These are phyloP conservation scores for Zoysia matrella DNA, from an alignment of 202 grass and related monocot genomes.

Conservation along the genomic window DNA sequence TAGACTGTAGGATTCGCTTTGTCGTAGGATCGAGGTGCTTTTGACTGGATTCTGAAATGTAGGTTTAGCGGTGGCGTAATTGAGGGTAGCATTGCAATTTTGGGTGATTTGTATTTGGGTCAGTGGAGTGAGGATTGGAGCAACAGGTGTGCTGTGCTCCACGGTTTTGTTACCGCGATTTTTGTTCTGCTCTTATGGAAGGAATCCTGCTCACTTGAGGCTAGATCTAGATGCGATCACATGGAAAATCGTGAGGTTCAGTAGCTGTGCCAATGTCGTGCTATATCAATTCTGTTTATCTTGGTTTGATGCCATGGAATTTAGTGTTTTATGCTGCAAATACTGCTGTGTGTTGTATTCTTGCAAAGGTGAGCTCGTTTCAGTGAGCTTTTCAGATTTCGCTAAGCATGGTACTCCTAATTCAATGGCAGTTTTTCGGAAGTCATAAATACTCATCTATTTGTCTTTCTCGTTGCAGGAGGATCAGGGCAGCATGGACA, in stretches of 20 bases:
- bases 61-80: not conserved
- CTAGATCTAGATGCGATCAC: not conserved
- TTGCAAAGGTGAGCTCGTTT: not conserved
- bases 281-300: not conserved
- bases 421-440: not conserved
- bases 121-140: not conserved
- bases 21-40: not conserved
- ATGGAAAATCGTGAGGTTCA: not conserved
- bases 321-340: not conserved
- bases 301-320: not conserved
- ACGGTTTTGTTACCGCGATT: not conserved
- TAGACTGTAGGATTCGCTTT: slow-evolving; percentile 9
- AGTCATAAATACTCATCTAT: not conserved
- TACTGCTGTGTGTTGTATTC: not conserved
- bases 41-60: not conserved
- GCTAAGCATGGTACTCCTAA: too few relatives aligned
- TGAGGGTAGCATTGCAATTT: not conserved
- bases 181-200: not conserved
- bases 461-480: slow-evolving; percentile 52
- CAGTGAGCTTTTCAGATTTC: too few relatives aligned
- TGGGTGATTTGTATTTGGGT: not conserved
- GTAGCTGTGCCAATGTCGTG: not conserved
- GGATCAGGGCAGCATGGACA: slow-evolving; percentile 74
- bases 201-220: not conserved
- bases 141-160: not conserved